A percentile compares a stretch with the other conserved stretches of the same genome.
These are phyloP conservation scores for Paxillus ammoniavirescens DNA, from an alignment of 768 basidiomycete genomes.

Conservation along the genomic window DNA sequence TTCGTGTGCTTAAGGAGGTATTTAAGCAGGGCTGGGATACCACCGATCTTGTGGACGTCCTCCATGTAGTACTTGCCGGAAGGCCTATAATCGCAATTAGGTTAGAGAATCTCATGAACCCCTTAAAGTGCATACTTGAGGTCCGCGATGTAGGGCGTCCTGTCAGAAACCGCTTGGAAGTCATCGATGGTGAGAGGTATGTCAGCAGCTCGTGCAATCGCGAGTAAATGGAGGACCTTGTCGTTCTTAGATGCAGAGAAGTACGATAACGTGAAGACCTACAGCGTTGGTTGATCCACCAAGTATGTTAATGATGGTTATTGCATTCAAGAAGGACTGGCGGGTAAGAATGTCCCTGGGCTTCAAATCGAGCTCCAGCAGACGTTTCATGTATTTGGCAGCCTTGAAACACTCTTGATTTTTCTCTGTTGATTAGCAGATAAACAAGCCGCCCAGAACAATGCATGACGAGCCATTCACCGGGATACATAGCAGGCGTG, in stretches of 20 bases:
- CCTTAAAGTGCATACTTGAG: conserved; percentile 51
- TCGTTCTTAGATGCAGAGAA: conserved; percentile 5
- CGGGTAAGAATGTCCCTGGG: conserved; percentile 76
- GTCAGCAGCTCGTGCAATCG: conserved; percentile 82
- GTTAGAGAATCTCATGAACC: background rate
- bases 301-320: conserved; percentile 72
- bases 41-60: conserved; percentile 83
- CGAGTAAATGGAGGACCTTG: conserved; percentile 79
- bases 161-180: conserved; percentile 78
- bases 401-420: conserved; percentile 78
- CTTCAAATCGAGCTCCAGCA: conserved; percentile 78
- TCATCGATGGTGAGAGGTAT: conserved; percentile 77
- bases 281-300: conserved; percentile 91
- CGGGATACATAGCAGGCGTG: conserved; percentile 69
- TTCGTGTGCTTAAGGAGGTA: conserved; percentile 77
- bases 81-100: conserved; percentile 44
- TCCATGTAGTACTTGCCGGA: conserved; percentile 90
- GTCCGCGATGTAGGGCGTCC: conserved; percentile 83
- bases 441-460: background rate
- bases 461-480: conserved; percentile 33
- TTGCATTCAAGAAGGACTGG: conserved; percentile 79
- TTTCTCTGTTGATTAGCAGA: conserved; percentile 52
- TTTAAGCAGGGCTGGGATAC: conserved; percentile 81
- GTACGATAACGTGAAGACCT: conserved; percentile 18
- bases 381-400: conserved; percentile 69